phyloP scores from a whole-genome alignment of 2,329 filamentous ascomycete genomes.

The Aspergillus jensenii region DNA sequence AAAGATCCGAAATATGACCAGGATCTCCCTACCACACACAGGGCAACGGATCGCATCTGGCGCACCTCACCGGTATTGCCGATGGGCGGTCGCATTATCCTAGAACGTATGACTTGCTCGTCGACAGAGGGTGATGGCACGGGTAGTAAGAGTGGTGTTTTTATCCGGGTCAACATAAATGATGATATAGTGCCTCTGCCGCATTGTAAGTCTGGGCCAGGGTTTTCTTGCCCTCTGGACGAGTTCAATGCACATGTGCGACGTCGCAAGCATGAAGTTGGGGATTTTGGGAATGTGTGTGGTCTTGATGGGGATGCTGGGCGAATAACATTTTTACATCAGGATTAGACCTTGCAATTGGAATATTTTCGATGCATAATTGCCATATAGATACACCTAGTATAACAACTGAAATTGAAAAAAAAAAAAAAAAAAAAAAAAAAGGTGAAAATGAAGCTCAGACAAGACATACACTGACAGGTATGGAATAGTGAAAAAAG shows the following conservation, averaged over 20 bases:
- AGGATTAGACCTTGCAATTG: conserved; percentile 25
- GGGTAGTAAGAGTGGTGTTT: conserved; percentile 27
- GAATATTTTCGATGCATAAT: background rate
- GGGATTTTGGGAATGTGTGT: conserved; percentile 51
- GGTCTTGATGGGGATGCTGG: conserved; percentile 43
- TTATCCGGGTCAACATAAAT: conserved; percentile 57
- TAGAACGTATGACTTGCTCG: conserved; percentile 54
- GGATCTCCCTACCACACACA: conserved; percentile 48
- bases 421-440: background rate
- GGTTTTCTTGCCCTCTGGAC: conserved; percentile 47
- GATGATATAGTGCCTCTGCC: conserved; percentile 55
- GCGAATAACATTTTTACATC: conserved; percentile 52
- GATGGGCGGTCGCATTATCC: conserved; percentile 57
- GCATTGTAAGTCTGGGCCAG: conserved; percentile 49
- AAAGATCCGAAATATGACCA: conserved; percentile 36
- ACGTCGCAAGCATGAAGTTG: conserved; percentile 43
- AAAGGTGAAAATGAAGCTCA: background rate
- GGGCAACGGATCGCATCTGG: conserved; percentile 50
- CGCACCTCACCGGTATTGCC: conserved; percentile 56
- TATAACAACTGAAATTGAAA: too few relatives aligned
- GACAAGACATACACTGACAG: background rate
- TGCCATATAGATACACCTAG: background rate
- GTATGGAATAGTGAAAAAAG: too few relatives aligned
- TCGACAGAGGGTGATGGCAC: conserved; percentile 11
- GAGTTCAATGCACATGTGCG: conserved; percentile 45